Conservation (phyloP, 257 asterid species). For the Agastache rugosa region DNA sequence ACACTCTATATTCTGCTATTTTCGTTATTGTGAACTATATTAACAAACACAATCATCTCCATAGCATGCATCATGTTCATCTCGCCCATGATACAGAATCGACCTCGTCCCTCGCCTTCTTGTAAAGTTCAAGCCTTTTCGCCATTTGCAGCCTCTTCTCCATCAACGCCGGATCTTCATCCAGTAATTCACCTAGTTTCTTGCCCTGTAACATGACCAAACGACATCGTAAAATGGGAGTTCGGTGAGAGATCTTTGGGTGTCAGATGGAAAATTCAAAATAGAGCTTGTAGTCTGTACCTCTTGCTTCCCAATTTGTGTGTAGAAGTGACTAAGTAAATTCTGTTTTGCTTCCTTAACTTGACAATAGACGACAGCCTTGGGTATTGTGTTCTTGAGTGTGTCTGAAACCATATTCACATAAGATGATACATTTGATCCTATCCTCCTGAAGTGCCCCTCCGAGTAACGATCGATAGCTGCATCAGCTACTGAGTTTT, state of each 20-base stretch:
- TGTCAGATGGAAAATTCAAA: neutral
- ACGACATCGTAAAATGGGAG: neutral
- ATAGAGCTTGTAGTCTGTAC: slow-evolving; percentile 38
- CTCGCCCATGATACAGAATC: slow-evolving; percentile 77
- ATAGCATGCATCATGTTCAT: slow-evolving; percentile 39
- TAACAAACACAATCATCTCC: slow-evolving; percentile 30
- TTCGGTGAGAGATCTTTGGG: neutral
- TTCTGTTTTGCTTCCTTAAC: slow-evolving; percentile 87
- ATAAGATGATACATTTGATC: slow-evolving; percentile 83
- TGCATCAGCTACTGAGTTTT: slow-evolving; percentile 51
- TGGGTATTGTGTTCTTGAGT: slow-evolving; percentile 74
- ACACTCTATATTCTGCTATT: slow-evolving; percentile 26
- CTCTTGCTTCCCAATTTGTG: slow-evolving; percentile 83
- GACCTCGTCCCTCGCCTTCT: slow-evolving; percentile 88
- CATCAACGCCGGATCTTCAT: slow-evolving; percentile 92
- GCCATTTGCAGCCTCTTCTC: slow-evolving; percentile 77
- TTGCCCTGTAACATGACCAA: slow-evolving; percentile 60
- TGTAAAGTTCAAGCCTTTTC: slow-evolving; percentile 82
- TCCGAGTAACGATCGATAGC: slow-evolving; percentile 66
- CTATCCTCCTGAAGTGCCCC: slow-evolving; percentile 89
- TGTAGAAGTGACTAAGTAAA: slow-evolving; percentile 74
- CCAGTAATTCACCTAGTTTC: slow-evolving; percentile 65
- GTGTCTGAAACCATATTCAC: slow-evolving; percentile 73
- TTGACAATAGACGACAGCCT: slow-evolving; percentile 93
- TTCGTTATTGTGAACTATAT: slow-evolving; percentile 23